Evolutionary conservation across 73 alveolate genomes (phyloP), one percentile per base, ranked within the genome.

Genomic region (Uronychia binucleata): DNA sequence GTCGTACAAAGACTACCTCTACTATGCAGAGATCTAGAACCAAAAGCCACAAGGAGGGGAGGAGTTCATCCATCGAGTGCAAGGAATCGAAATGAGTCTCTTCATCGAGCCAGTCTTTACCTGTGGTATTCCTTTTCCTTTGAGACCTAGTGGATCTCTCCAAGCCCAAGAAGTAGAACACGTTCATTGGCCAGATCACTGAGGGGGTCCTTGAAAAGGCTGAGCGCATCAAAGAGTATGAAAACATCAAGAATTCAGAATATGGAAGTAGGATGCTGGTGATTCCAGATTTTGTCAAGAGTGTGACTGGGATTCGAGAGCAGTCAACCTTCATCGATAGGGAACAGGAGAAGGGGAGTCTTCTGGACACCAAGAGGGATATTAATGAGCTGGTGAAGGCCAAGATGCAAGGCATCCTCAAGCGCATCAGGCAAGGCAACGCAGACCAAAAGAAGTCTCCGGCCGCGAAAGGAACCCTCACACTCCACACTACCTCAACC

Each of bases 1-100:
- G 67, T 5, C 19, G 67, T 11, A 46, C 5, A 19, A 46, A 46
- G 5, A 46, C 19, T 46, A 46, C 19, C n/a, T 11, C 67, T 11
- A 46, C 5, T 11, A 46, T 11, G 67, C 67, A 46, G 67, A 46
- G 19, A 46, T 46, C 19, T 5, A 46, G 67, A 46, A 46, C n/a
- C 5, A 46, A 5, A 11, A 46, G 5, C 19, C 5, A 46, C 5
- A 46, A 19, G 19, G 67, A 11, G 19, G n/a, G 19, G 67, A 46
- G 5, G 67, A 19, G 58, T 81, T 81, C 46, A 59, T n/a, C 30
- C 80, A 81, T 27, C 57, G 88, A 60, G 32, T 25, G 26, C 88
- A 81, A 33, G 88, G 88, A 59, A 33, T 75, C 1, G 88, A 81
- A 58, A 60, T 81, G 74, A 30, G 81, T 58, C 46, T 81, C 57